Conservation (phyloP, 2,329 filamentous ascomycete genomes). For the Verticillium nubilum region DNA sequence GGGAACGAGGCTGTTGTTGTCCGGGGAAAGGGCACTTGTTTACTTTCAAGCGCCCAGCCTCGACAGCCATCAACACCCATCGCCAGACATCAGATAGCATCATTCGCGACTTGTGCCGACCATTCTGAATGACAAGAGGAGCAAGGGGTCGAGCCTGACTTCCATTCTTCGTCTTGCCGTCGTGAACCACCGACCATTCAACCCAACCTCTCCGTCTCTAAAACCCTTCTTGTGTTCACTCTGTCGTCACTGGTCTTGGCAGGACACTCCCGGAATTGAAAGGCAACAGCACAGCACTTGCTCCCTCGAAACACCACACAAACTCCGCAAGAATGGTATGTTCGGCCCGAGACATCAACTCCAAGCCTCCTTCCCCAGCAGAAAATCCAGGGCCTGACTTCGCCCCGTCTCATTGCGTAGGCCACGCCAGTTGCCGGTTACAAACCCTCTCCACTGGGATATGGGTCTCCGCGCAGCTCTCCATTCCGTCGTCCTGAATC, state of each 20-base stretch:
- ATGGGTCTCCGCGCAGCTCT: conserved; percentile 63
- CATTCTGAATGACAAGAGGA: neutral
- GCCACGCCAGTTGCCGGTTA: conserved; percentile 49
- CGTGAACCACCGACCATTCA: neutral
- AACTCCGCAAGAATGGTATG: conserved; percentile 1
- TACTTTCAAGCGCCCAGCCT: conserved; percentile 5
- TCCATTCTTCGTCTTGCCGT: neutral
- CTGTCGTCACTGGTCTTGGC: conserved; percentile 1
- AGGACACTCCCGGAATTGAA: neutral
- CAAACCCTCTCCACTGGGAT: conserved; percentile 67
- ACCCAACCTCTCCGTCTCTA: neutral
- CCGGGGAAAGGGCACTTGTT: conserved; percentile 9
- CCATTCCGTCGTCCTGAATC: conserved; percentile 59
- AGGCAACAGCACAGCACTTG: neutral
- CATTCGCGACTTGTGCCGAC: neutral
- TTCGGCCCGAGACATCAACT: neutral
- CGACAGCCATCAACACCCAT: neutral
- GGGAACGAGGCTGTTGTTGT: conserved; percentile 18
- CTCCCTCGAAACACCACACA: neutral
- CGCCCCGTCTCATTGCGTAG: conserved; percentile 22
- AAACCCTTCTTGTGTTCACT: neutral
- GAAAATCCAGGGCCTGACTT: conserved; percentile 1
- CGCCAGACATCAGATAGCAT: neutral
- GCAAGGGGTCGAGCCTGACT: neutral
- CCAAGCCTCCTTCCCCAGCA: neutral